A percentile compares a stretch with the other conserved stretches of the same genome.
Conservation (phyloP, 495 filamentous ascomycete species). For the Daldinia concentrica region DNA sequence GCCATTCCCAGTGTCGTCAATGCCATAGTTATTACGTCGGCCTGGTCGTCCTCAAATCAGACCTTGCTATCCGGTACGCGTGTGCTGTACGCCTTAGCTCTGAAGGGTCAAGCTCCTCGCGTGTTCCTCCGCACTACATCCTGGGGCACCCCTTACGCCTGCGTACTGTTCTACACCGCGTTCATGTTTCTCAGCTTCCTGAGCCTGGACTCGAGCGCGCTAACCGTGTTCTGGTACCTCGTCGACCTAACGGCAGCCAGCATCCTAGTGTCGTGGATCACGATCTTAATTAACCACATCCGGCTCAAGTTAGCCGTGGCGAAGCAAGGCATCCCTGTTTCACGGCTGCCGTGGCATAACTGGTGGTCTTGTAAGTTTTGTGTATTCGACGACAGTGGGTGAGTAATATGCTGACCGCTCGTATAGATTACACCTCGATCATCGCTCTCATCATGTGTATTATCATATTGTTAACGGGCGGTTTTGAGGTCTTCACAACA, state of each 20-base stretch:
- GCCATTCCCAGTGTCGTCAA: slow-evolving; percentile 72
- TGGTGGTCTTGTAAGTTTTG: slow-evolving; percentile 49
- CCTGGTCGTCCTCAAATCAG: slow-evolving; percentile 75
- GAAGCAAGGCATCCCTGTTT: slow-evolving; percentile 50
- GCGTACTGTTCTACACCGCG: slow-evolving; percentile 60
- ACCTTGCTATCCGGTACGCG: slow-evolving; percentile 68
- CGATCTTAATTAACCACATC: slow-evolving; percentile 59
- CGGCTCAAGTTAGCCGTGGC: slow-evolving; percentile 55
- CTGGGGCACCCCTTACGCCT: slow-evolving; percentile 69
- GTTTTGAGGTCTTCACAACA: slow-evolving; percentile 58
- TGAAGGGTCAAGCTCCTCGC: slow-evolving; percentile 67
- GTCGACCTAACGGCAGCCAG: slow-evolving; percentile 64
- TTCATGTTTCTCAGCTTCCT: slow-evolving; percentile 69
- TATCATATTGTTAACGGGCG: slow-evolving; percentile 58
- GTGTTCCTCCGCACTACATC: slow-evolving; percentile 66
- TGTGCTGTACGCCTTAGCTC: slow-evolving; percentile 68
- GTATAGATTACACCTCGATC: slow-evolving; percentile 48
- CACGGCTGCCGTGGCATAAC: slow-evolving; percentile 57
- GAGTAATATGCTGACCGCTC: slow-evolving; percentile 16
- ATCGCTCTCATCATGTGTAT: slow-evolving; percentile 56
- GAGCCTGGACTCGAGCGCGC: slow-evolving; percentile 63
- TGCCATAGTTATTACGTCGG: slow-evolving; percentile 74
- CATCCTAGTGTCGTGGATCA: slow-evolving; percentile 64
- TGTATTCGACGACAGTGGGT: not conserved
- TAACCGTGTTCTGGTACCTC: slow-evolving; percentile 70